phyloP scores from a whole-genome alignment of 495 filamentous ascomycete species.

The Neurospora sp. region DNA sequence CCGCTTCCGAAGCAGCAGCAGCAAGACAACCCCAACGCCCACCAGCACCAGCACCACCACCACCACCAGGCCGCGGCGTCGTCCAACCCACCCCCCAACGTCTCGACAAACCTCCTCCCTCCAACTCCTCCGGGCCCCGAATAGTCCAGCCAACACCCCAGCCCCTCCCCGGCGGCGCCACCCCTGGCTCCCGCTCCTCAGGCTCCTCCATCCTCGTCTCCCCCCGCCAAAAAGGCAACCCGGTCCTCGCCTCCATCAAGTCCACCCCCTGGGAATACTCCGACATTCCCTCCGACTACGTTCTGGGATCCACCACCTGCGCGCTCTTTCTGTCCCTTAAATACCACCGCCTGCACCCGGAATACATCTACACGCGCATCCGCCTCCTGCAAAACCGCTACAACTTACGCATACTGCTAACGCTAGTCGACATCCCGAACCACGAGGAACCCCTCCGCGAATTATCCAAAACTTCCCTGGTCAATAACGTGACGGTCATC shows the following conservation, averaged over 20 bases:
- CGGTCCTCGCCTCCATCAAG: slow-evolving; percentile 71
- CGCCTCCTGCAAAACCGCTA: slow-evolving; percentile 69
- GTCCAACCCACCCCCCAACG: slow-evolving; percentile 35
- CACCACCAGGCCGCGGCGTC: slow-evolving; percentile 11
- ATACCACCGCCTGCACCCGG: slow-evolving; percentile 93
- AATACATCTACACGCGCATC: slow-evolving; percentile 95
- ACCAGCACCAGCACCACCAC: slow-evolving; percentile 24
- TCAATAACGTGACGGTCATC: slow-evolving; percentile 86
- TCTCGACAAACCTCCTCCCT: slow-evolving; percentile 31
- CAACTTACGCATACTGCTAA: no score
- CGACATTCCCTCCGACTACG: slow-evolving; percentile 89
- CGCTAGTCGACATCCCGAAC: slow-evolving; percentile 72
- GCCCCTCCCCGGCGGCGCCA: slow-evolving; percentile 40
- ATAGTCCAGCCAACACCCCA: slow-evolving; percentile 84
- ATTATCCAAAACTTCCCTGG: slow-evolving; percentile 68
- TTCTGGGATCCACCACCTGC: slow-evolving; percentile 77
- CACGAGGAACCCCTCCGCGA: slow-evolving; percentile 78
- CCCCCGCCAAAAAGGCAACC: slow-evolving; percentile 82
- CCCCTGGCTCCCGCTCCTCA: slow-evolving; percentile 36
- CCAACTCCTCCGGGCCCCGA: slow-evolving; percentile 30
- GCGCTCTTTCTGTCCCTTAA: slow-evolving; percentile 86
- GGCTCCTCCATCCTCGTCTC: slow-evolving; percentile 80
- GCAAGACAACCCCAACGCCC: slow-evolving; percentile 18
- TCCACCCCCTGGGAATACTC: slow-evolving; percentile 93
- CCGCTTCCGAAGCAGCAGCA: slow-evolving; percentile 17